Evolutionary conservation across 202 grass and related monocot genomes (phyloP).

Genomic region (Eragrostis tef): DNA sequence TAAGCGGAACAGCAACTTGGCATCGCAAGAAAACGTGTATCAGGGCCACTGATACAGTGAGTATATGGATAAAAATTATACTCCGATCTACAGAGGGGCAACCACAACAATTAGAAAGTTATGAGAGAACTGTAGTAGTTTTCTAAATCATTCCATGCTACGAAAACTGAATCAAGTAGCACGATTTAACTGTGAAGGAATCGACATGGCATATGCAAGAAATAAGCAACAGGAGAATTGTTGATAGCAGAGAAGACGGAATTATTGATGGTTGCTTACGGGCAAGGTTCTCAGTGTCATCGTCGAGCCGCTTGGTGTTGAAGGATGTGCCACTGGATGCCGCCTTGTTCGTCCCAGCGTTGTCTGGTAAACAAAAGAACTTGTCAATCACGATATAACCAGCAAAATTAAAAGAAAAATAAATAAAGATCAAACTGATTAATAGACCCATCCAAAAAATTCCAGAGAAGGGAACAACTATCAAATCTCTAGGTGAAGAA

Average conservation of each 20-base stretch:
- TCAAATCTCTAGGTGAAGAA: background rate
- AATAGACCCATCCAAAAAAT: background rate
- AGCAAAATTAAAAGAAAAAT: background rate
- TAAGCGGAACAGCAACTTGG: no score
- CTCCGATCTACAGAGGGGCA: no score
- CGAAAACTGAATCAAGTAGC: no score
- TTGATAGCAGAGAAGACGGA: background rate
- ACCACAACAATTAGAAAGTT: no score
- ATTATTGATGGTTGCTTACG: constrained; percentile 60
- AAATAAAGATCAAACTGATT: background rate
- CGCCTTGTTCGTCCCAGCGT: constrained; percentile 89
- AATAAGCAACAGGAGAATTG: background rate
- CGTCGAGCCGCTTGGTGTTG: constrained; percentile 92
- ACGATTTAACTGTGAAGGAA: background rate
- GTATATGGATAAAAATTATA: no score
- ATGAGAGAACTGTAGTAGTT: no score
- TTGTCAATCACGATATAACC: background rate
- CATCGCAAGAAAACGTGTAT: no score
- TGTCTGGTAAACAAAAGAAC: constrained; percentile 55
- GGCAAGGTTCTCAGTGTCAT: constrained; percentile 85
- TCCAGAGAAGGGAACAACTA: background rate
- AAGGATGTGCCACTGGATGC: constrained; percentile 85
- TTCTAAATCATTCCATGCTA: no score
- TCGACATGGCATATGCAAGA: background rate
- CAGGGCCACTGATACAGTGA: no score